phyloP scores from a whole-genome alignment of 2,329 filamentous ascomycete genomes.

The Hirsutella rhossiliensis region DNA sequence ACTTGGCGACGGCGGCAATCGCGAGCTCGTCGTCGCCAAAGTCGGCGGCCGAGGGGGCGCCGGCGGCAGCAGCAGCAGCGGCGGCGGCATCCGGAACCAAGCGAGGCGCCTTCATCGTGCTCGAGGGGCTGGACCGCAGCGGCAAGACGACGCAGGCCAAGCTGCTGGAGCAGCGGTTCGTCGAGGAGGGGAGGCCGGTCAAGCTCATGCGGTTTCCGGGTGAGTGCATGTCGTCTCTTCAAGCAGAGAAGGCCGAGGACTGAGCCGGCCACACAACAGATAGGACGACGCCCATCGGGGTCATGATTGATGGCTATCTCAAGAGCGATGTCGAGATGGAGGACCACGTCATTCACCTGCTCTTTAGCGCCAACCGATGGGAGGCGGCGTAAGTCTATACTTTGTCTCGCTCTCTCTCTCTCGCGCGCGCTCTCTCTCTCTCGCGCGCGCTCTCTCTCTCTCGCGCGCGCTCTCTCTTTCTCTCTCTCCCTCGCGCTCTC shows the following conservation, averaged over 20 bases:
- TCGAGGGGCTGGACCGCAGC: constrained; percentile 81
- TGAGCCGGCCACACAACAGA: constrained; percentile 34
- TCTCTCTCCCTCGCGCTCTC: too few relatives aligned
- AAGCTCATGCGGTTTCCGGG: constrained; percentile 46
- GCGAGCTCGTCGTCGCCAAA: background rate
- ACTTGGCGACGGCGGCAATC: constrained; percentile 30
- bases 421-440: too few relatives aligned
- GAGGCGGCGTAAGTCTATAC: constrained; percentile 48
- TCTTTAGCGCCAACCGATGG: constrained; percentile 89
- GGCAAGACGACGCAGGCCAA: constrained; percentile 88
- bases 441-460: too few relatives aligned
- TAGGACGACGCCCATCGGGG: constrained; percentile 70
- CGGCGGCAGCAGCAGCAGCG: too few relatives aligned
- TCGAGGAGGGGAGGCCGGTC: constrained; percentile 34
- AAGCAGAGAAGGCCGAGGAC: background rate
- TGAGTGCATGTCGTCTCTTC: too few relatives aligned
- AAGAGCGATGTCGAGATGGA: constrained; percentile 61
- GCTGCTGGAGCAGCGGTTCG: constrained; percentile 45
- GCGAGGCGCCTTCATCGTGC: constrained; percentile 63
- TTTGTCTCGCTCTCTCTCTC: too few relatives aligned
- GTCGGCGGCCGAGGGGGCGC: too few relatives aligned
- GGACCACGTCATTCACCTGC: constrained; percentile 79
- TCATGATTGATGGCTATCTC: constrained; percentile 78
- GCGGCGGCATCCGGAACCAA: background rate
- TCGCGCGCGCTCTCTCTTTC: too few relatives aligned